Percentiles rank a stretch among this genome's conserved stretches.
These are phyloP conservation scores for Colletotrichum incanum DNA, from an alignment of 2,329 filamentous ascomycete species.

Conservation along the genomic window DNA sequence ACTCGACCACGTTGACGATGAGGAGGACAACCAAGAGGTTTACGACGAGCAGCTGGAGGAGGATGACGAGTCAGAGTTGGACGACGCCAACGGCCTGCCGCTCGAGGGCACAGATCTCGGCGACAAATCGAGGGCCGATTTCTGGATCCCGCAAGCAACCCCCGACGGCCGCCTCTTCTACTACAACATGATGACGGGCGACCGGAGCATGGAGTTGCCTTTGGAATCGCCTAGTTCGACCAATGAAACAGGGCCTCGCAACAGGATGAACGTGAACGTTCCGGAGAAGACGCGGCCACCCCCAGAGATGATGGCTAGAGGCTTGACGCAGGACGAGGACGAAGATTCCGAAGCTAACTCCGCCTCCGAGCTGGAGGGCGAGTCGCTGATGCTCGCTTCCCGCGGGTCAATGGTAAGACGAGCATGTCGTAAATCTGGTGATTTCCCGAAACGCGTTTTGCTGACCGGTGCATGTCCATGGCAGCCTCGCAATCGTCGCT, in stretches of 20 bases:
- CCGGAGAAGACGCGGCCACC: constrained; percentile 93
- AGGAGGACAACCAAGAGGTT: constrained; percentile 75
- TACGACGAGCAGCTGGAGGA: constrained; percentile 79
- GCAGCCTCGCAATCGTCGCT: constrained; percentile 76
- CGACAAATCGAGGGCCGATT: constrained; percentile 90
- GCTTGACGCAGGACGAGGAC: constrained; percentile 86
- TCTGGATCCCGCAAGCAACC: constrained; percentile 98
- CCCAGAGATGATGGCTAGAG: constrained; percentile 90
- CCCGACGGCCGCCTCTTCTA: constrained; percentile 95
- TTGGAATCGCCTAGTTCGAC: constrained; percentile 88
- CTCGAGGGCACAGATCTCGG: constrained; percentile 75
- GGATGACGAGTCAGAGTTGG: constrained; percentile 72
- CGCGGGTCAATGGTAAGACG: constrained; percentile 76
- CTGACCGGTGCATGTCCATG: constrained; percentile 29
- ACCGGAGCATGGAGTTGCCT: constrained; percentile 94
- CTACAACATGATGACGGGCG: constrained; percentile 97
- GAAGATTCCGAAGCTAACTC: constrained; percentile 89
- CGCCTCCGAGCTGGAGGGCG: constrained; percentile 88
- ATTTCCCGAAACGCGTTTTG: not conserved
- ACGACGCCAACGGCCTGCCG: constrained; percentile 74
- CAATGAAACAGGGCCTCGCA: constrained; percentile 87
- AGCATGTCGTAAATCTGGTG: not conserved
- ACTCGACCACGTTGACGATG: constrained; percentile 72
- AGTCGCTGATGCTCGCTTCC: constrained; percentile 77
- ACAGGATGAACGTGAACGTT: constrained; percentile 89